Evolutionary conservation across 2,329 filamentous ascomycete genomes (phyloP), one percentile per base, ranked within the genome.

Genomic region (Diplodia scrobiculata): DNA sequence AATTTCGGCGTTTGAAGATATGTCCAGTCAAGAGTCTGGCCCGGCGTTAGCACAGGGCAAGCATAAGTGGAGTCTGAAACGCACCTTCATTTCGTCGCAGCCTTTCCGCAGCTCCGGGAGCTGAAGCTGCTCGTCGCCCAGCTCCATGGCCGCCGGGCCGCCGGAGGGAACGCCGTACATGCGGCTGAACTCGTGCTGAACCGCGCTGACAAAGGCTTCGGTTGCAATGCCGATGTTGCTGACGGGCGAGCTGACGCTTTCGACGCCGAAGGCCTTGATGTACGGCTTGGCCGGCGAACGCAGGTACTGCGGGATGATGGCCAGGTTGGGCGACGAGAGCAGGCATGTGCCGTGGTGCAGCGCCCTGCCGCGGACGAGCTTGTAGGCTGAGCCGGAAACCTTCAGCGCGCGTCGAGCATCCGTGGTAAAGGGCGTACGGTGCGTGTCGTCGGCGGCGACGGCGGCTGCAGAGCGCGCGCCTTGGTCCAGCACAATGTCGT

Each of bases 311-410:
- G 88, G 86, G 32, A 98, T 90, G 48, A 82, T 79, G 34, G 80
- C 76, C 50, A 98, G 80, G 73, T 96, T 91, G 1, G 89, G 89
- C 64, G 91, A 93, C 38, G 84, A 82, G 1, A 98, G 82, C 51
- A 99, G 82, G 72, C 92, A 95, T 0, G 95, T 99, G 7, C 93
- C 95, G 77, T 99, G 95, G 77, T 99, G 95, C 67, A 99, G 82
- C 7, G 92, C 89, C 52, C 94, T 85, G 58, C 86, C 81, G 27
- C 91, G 84, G 0, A 91, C 97, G 64, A 99, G 83, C 78, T 98
- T 98, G 80, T 96, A 99, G 11, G 95, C 95, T 0, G 92, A 97
- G 1, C 95, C 95, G 0, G 92, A 97, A 11, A 98, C 85, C 77
- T 99, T 99, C 74, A 89, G 70, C 9, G 81, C 25, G 25, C 25